Base-by-base conservation (phyloP, 2,329 filamentous ascomycete species). In the Calonectria pteridis region DNA sequence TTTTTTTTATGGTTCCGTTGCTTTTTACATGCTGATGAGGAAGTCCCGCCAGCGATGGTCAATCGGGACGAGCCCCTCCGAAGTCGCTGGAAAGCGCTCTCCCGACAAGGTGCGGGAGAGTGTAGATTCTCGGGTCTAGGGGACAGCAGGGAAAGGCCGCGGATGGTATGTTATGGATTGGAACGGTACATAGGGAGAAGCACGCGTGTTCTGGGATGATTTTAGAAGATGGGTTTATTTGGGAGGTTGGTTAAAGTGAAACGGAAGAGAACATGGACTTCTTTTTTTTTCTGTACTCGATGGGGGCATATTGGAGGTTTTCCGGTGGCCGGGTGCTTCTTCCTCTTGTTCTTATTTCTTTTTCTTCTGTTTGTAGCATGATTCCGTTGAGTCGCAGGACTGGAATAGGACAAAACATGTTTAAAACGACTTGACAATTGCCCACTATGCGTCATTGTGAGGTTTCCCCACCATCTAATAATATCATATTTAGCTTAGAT, bases 311-410 rank as follows among this genome's bases (percentile, higher is more conserved):
- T 74, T 77, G 73, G 75, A 65, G 59, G 66, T 64, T 67, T 75
- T 76, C 72, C 64, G 71, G 69, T 74, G 71, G 72, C 75, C 64
- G 65, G 74, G 69, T 78, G 76, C 72, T 76, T 81, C 66, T 73
- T 65, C 51, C 63, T 69, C 46, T 72, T 73, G 71, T 73, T 73
- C 66, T 71, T 71, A 51, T 75, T 71, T 72, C 72, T 76, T 75
- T 75, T 77, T 69, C 77, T 76, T 71, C 73, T 78, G 65, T 79
- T 77, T 80, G 77, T 80, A 80, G 75, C 76, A 80, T 78, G 81
- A 75, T 77, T 80, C 69, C 75, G 68, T 75, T 65, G 72, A 81
- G 75, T 79, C 76, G 75, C 72, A 72, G 74, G 78, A 73, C 76
- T 77, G 75, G 75, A 73, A 75, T 78, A 78, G 75, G 74, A 75